A percentile compares a stretch with the other conserved stretches of the same genome.
Conservation (phyloP, 2,329 filamentous ascomycete species). For the Neopestalotiopsis rosae region DNA sequence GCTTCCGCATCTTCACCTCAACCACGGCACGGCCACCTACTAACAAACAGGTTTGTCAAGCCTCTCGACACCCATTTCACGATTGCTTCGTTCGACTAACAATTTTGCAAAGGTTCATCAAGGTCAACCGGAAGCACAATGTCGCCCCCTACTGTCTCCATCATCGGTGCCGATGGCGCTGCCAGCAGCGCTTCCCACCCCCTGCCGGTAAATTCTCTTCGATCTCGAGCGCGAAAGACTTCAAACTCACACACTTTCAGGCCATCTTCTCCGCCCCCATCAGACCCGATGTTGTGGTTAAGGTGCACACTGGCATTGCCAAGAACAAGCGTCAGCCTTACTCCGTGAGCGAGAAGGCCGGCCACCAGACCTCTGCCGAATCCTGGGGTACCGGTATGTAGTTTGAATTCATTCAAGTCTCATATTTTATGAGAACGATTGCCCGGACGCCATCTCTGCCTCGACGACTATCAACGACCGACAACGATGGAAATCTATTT, state of each 20-base stretch:
- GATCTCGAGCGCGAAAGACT: background rate
- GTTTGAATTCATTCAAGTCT: constrained; percentile 12
- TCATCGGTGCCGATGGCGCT: constrained; percentile 95
- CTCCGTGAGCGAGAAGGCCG: constrained; percentile 99
- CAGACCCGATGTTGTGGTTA: constrained; percentile 98
- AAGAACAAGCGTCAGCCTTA: constrained; percentile 99
- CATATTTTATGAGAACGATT: too few species aligned
- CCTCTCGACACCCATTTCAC: too few species aligned
- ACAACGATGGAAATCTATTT: too few species aligned
- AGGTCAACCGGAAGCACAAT: background rate
- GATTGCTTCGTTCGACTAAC: too few species aligned
- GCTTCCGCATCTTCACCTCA: too few species aligned
- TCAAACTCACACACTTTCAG: constrained; percentile 49
- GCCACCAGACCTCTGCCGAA: constrained; percentile 99
- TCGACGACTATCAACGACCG: too few species aligned
- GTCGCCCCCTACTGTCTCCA: constrained; percentile 83
- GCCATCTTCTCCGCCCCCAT: constrained; percentile 97
- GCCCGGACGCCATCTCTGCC: too few species aligned
- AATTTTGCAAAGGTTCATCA: too few species aligned
- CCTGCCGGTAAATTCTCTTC: constrained; percentile 48
- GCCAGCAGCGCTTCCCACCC: constrained; percentile 88
- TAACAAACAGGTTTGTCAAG: too few species aligned
- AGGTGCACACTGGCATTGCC: constrained; percentile 98
- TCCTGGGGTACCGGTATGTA: constrained; percentile 98
- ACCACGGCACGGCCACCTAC: too few species aligned